Percentiles rank a stretch among this genome's conserved stretches.
These are phyloP conservation scores for Clitopilus passeckerianus DNA, from an alignment of 768 basidiomycete genomes.

Conservation along the genomic window DNA sequence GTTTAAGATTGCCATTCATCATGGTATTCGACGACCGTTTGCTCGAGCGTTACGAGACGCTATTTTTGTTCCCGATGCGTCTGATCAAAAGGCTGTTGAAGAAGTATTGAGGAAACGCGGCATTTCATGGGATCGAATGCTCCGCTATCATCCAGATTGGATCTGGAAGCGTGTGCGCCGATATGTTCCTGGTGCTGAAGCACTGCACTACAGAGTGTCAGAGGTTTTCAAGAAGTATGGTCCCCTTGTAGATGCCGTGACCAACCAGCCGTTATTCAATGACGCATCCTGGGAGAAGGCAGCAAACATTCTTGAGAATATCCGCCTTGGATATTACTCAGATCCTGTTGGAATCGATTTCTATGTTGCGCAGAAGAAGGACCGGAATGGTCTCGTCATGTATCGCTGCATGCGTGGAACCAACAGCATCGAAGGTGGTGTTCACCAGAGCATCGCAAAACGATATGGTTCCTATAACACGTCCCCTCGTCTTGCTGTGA, in stretches of 20 bases:
- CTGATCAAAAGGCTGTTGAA: conserved; percentile 9
- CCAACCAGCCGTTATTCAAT: conserved; percentile 13
- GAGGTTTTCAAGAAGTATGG: conserved; percentile 14
- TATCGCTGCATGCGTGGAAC: conserved; percentile 16
- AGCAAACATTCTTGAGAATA: conserved; percentile 14
- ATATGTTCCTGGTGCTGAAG: conserved; percentile 15
- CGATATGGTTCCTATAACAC: conserved; percentile 8
- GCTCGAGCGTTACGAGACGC: conserved; percentile 13
- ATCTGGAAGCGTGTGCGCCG: conserved; percentile 12
- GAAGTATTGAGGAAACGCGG: not conserved
- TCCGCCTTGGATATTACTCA: conserved; percentile 14
- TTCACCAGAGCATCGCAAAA: conserved; percentile 11
- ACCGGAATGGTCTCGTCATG: conserved; percentile 11
- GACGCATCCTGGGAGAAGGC: conserved; percentile 10
- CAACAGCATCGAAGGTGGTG: conserved; percentile 14
- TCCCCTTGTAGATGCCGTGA: conserved; percentile 15
- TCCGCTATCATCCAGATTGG: conserved; percentile 9
- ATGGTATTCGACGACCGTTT: conserved; percentile 13
- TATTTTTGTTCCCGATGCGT: conserved; percentile 10
- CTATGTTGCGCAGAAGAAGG: conserved; percentile 2
- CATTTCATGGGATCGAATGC: conserved; percentile 4
- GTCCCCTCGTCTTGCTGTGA: conserved; percentile 5
- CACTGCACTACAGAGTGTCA: conserved; percentile 10
- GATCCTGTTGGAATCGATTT: conserved; percentile 13
- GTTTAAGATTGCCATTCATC: conserved; percentile 10